phyloP scores from a whole-genome alignment of 306 rosid genomes.

The Coriaria nepalensis region DNA sequence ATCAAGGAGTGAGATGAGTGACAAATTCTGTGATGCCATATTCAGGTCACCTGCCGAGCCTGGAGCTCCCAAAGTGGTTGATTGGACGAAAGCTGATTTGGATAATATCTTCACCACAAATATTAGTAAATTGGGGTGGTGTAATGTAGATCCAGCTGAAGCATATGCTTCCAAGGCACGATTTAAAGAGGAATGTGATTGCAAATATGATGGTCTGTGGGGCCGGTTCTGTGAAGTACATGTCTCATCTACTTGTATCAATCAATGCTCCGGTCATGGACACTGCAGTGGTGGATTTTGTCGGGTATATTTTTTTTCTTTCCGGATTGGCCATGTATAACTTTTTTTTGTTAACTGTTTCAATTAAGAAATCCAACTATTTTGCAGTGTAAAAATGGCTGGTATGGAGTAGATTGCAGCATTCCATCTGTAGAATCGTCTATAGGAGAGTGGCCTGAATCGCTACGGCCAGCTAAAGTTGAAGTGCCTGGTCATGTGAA shows the following conservation, averaged over 20 bases:
- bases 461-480: conserved; percentile 83
- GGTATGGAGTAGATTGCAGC: conserved; percentile 98
- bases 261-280: conserved; percentile 86
- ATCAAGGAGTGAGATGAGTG: conserved; percentile 11
- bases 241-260: conserved; percentile 63
- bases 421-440: conserved; percentile 61
- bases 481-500: conserved; percentile 40
- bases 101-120: conserved; percentile 66
- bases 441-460: conserved; percentile 72
- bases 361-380: no score
- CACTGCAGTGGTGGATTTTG: conserved; percentile 87
- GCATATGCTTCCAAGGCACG: conserved; percentile 58
- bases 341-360: conserved; percentile 2
- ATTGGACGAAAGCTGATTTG: conserved; percentile 68
- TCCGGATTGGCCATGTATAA: neutral
- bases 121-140: conserved; percentile 71
- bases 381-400: conserved; percentile 77
- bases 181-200: conserved; percentile 77
- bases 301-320: conserved; percentile 37
- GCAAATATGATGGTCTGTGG: conserved; percentile 66
- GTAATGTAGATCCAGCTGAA: conserved; percentile 85
- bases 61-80: conserved; percentile 39
- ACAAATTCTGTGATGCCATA: conserved; percentile 14
- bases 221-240: conserved; percentile 77
- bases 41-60: conserved; percentile 59